phyloP scores from a whole-genome alignment of 352 stramenopile species.

The Thalassiosira ordinaria region DNA sequence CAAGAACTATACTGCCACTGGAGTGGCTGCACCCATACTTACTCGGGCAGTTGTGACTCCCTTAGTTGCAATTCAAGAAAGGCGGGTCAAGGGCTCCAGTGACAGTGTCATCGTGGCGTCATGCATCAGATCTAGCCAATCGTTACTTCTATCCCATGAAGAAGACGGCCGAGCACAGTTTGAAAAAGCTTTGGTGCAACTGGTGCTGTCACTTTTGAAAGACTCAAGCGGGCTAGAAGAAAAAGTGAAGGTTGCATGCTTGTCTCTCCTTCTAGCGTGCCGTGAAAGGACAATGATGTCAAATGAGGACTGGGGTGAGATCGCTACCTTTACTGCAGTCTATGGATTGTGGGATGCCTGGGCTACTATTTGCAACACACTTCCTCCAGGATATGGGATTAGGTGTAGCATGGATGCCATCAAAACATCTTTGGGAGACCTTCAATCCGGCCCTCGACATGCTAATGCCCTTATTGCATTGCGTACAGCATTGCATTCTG shows the following conservation, averaged over 20 bases:
- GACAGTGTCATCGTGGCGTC: constrained; percentile 41
- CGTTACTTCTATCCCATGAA: constrained; percentile 37
- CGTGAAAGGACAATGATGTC: constrained; percentile 39
- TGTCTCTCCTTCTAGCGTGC: constrained; percentile 47
- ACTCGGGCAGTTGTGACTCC: constrained; percentile 38
- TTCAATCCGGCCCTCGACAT: constrained; percentile 38
- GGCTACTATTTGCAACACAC: constrained; percentile 38
- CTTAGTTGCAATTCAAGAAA: constrained; percentile 50
- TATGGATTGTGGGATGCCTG: constrained; percentile 55
- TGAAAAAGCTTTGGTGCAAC: constrained; percentile 54
- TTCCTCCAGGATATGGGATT: constrained; percentile 47
- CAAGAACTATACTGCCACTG: constrained; percentile 16
- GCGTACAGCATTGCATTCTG: constrained; percentile 35
- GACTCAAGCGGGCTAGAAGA: constrained; percentile 6
- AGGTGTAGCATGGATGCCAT: constrained; percentile 58
- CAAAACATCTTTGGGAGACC: constrained; percentile 56
- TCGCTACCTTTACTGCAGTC: constrained; percentile 37
- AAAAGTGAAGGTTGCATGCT: constrained; percentile 32
- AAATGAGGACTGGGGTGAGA: constrained; percentile 47
- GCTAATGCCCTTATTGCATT: constrained; percentile 48
- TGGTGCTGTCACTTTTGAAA: constrained; percentile 45
- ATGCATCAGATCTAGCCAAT: constrained; percentile 49
- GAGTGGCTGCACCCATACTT: constrained; percentile 35
- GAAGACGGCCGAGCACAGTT: constrained; percentile 32
- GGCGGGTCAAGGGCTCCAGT: neutral